Base-by-base conservation (phyloP, 2,329 filamentous ascomycete species). In the Myotisia sp. region DNA sequence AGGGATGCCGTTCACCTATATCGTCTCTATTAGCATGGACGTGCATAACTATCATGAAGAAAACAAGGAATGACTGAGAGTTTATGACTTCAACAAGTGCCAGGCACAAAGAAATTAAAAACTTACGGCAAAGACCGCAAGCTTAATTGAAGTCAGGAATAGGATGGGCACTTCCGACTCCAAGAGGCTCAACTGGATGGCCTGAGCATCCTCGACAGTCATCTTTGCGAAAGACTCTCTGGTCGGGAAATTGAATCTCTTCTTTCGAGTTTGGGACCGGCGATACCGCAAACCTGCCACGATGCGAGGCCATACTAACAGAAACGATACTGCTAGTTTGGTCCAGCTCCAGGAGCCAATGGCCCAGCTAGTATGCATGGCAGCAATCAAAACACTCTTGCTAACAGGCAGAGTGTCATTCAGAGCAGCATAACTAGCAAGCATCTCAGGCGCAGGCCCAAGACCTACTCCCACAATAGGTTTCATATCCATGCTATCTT, bases 91-190 rank as follows among this genome's bases (percentile, higher is more conserved):
- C n/a, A n/a, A n/a, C n/a, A n/a, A n/a, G n/a, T n/a, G n/a, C 13
- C 2, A 5, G 12, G 10, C 32, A 5, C 8, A 5, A 17, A 9
- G 6, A 17, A 8, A 21, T 10, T 23, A 19, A 18, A 5, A 19
- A 26, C 51, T 18, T 35, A 66, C 65, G 52, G 65, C 65, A 47
- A 75, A 72, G 4, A 76, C 56, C 0, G 70, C 70, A 47, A 74
- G 72, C 33, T 70, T 62, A 4, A 73, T 51, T 1, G 67, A 58
- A 31, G 64, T 68, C 10, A 56, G 49, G 34, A 56, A 64, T 1
- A 65, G 57, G 30, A 58, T 62, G 0, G 71, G 71, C 39, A 75
- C 75, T 43, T 76, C 71, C 2, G 65, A 52, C 29, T 65, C 53
- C 2, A 54, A 49, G 1, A 71, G 36, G 19, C 55, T 52, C 33